Conservation (phyloP, 2,329 filamentous ascomycete genomes). For the Colletotrichum liaoningense region DNA sequence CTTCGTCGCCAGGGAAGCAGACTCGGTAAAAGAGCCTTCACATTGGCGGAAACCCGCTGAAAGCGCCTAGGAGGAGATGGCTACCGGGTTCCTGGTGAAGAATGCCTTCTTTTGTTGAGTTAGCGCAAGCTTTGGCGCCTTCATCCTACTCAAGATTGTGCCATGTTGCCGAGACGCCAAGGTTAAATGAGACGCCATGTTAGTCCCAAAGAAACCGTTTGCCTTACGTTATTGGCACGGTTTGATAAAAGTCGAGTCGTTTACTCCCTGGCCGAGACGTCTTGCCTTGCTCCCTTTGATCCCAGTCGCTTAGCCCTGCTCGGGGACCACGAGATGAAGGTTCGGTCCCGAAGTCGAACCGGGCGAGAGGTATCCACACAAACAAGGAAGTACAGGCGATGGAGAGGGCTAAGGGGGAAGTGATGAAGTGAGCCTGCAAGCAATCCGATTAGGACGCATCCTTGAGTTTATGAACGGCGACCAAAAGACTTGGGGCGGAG, state of each 20-base stretch:
- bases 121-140: neutral
- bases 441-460: neutral
- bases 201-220: neutral
- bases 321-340: neutral
- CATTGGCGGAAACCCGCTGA: neutral
- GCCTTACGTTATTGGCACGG: neutral
- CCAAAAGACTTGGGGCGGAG: neutral
- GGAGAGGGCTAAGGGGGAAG: neutral
- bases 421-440: conserved; percentile 1
- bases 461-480: neutral
- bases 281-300: neutral
- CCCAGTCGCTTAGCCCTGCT: neutral
- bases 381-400: neutral
- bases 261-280: neutral
- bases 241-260: neutral
- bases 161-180: neutral
- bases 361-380: neutral
- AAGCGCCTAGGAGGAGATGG: neutral
- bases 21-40: neutral
- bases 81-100: conserved; percentile 6
- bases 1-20: neutral
- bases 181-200: neutral
- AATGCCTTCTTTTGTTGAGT: neutral
- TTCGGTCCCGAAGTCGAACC: neutral
- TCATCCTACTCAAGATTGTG: neutral